Conservation (phyloP, 2,329 filamentous ascomycete genomes). For the Sporothrix dimorphospora region DNA sequence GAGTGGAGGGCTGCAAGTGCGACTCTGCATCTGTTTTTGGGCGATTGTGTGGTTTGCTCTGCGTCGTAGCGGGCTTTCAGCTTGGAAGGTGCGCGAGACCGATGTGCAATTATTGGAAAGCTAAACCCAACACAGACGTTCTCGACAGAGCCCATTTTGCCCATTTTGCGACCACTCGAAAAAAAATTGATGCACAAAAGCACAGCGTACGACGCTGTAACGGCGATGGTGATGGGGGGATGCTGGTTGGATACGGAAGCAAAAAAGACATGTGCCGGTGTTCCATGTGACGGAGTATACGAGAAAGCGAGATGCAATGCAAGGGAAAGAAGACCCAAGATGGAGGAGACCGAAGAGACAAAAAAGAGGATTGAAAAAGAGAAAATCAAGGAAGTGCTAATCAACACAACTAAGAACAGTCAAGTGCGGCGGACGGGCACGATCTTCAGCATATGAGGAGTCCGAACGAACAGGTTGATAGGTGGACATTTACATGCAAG, state of each 20-base stretch:
- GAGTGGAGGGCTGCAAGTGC: background rate
- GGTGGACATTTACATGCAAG: no score
- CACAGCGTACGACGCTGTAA: background rate
- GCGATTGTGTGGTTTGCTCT: background rate
- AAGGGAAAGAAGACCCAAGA: background rate
- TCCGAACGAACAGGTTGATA: background rate
- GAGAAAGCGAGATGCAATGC: background rate
- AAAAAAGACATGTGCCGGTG: background rate
- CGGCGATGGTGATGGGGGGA: background rate
- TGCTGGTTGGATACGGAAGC: background rate
- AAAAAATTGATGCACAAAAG: background rate
- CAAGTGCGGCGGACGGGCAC: background rate
- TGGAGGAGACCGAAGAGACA: background rate
- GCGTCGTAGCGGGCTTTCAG: conserved; percentile 14
- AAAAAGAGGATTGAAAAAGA: background rate
- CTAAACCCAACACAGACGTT: background rate
- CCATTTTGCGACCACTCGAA: background rate
- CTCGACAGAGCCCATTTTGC: background rate
- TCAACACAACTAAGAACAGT: background rate
- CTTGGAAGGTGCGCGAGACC: conserved; percentile 12
- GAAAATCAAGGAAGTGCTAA: background rate
- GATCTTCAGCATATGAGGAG: background rate
- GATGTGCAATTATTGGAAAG: conserved; percentile 17
- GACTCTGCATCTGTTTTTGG: background rate
- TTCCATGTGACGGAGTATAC: conserved; percentile 2